Percentiles rank a stretch among this genome's conserved stretches.
Evolutionary conservation across 768 basidiomycete genomes (phyloP).

Genomic region (Podaxis mareebaensis): DNA sequence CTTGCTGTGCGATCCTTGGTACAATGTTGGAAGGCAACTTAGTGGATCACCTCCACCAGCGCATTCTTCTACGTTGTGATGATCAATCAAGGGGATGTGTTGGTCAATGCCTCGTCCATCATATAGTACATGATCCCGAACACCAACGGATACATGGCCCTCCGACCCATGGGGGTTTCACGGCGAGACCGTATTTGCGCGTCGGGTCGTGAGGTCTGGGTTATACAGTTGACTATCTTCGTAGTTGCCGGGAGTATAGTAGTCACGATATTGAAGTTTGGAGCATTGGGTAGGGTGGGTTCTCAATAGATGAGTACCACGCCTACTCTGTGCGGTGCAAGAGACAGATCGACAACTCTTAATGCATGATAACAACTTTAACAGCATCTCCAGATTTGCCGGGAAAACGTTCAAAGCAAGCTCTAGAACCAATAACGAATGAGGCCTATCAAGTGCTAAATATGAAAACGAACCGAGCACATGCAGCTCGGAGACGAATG

Average conservation of each 20-base stretch:
- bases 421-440: not conserved
- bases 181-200: too few species aligned
- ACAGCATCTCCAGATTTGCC: not conserved
- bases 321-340: not conserved
- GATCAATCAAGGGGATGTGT: too few species aligned
- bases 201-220: too few species aligned
- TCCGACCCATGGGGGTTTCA: too few species aligned
- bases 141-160: too few species aligned
- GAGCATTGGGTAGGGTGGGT: not conserved
- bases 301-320: not conserved
- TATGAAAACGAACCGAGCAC: not conserved
- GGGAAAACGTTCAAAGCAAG: not conserved
- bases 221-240: too few species aligned
- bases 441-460: not conserved
- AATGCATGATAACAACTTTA: not conserved
- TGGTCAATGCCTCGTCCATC: too few species aligned
- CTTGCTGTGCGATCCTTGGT: not conserved
- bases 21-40: not conserved
- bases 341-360: not conserved
- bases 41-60: too few species aligned
- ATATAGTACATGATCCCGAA: too few species aligned
- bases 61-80: too few species aligned
- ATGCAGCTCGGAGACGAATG: not conserved
- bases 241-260: too few species aligned
- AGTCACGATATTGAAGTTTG: not conserved